phyloP scores from a whole-genome alignment of 1,284 basidiomycete genomes.

The Rhodofomes roseus region DNA sequence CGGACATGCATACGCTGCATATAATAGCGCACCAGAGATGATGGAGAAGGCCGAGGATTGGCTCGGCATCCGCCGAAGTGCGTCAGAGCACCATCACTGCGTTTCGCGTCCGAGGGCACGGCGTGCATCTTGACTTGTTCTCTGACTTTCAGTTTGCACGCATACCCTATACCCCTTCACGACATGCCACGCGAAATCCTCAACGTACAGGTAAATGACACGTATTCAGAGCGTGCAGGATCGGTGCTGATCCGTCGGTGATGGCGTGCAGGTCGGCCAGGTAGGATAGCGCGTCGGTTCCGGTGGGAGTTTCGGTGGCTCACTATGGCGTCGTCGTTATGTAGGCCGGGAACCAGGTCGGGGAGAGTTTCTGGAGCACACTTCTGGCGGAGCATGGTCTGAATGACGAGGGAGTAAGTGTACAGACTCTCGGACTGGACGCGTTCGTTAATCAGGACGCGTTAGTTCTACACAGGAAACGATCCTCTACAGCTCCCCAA shows the following conservation, averaged over 20 bases:
- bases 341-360: conserved; percentile 74
- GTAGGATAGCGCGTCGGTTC: conserved; percentile 23
- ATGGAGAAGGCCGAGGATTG: not conserved
- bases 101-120: not conserved
- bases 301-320: not conserved
- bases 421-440: conserved; percentile 3
- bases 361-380: conserved; percentile 76
- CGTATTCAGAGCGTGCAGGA: conserved; percentile 6
- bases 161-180: conserved; percentile 3
- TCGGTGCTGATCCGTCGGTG: conserved; percentile 4
- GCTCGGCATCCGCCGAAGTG: not conserved
- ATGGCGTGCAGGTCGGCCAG: conserved; percentile 50
- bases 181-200: conserved; percentile 54
- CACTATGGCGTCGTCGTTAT: not conserved
- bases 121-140: not conserved
- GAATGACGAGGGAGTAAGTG: conserved; percentile 61
- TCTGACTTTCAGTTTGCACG: not conserved
- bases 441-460: not conserved
- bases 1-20: no score
- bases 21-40: no score
- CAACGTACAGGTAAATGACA: conserved; percentile 52
- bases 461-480: conserved; percentile 43
- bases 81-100: not conserved
- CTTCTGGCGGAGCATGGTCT: conserved; percentile 80
- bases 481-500: conserved; percentile 45